These are phyloP conservation scores for Fonsecaea pedrosoi DNA, from an alignment of 2,329 filamentous ascomycete genomes.

Conservation along the genomic window DNA sequence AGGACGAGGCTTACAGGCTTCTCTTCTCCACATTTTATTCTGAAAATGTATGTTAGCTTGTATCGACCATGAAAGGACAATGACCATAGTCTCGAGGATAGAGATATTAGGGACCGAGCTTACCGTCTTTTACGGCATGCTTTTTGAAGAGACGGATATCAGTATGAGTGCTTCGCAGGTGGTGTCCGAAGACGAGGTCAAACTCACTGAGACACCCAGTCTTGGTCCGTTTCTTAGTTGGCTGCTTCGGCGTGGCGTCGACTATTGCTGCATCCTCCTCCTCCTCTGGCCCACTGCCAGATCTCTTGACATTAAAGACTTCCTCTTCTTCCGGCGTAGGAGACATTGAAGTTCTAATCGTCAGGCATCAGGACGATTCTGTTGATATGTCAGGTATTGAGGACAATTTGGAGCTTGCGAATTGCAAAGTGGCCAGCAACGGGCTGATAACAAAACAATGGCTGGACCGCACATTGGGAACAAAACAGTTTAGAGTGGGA, in stretches of 20 bases:
- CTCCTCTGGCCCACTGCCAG: conserved; percentile 50
- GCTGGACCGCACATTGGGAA: conserved; percentile 5
- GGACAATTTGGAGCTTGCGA: background rate
- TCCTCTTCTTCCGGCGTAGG: conserved; percentile 33
- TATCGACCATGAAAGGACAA: background rate
- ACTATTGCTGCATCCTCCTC: conserved; percentile 6
- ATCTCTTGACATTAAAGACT: conserved; percentile 40
- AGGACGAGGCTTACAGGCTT: conserved; percentile 45
- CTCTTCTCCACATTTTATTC: conserved; percentile 94
- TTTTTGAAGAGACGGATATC: conserved; percentile 45
- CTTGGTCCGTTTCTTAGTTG: conserved; percentile 77
- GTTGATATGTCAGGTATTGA: background rate
- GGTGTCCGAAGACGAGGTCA: conserved; percentile 6
- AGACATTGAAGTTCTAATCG: conserved; percentile 26
- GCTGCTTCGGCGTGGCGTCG: conserved; percentile 34
- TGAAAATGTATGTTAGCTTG: conserved; percentile 7
- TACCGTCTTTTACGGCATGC: conserved; percentile 84
- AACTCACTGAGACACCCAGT: conserved; percentile 85
- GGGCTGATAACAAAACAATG: conserved; percentile 12
- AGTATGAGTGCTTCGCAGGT: conserved; percentile 19
- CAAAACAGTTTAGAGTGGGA: conserved; percentile 5
- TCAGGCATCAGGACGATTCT: background rate
- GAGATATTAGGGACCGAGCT: background rate
- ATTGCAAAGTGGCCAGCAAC: background rate
- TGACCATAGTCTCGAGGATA: background rate